A percentile compares a stretch with the other conserved stretches of the same genome.
Evolutionary conservation across 2,329 filamentous ascomycete species (phyloP).

Genomic region (Phialocephala sp.): DNA sequence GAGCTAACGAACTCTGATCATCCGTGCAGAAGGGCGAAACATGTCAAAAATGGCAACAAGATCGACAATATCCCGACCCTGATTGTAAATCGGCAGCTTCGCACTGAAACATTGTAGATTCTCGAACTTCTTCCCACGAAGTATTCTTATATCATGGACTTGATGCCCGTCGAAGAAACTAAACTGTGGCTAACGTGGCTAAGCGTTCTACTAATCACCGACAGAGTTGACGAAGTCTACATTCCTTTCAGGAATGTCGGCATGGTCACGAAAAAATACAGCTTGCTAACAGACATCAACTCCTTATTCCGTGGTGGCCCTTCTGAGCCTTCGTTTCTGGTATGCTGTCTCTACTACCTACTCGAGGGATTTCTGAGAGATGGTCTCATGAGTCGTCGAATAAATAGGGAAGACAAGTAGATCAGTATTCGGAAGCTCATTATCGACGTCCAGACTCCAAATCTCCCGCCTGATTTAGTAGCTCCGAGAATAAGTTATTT

Average conservation of each 20-base stretch:
- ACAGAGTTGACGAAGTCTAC: conserved; percentile 9
- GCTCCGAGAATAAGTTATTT: neutral
- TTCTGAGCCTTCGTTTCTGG: neutral
- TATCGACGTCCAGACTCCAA: conserved; percentile 9
- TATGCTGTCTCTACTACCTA: conserved; percentile 6
- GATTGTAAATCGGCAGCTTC: conserved; percentile 7
- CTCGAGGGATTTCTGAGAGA: conserved; percentile 1
- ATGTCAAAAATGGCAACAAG: neutral
- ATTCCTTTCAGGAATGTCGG: conserved; percentile 8
- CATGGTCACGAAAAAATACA: neutral
- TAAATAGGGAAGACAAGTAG: neutral
- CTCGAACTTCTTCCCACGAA: neutral
- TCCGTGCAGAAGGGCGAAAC: neutral
- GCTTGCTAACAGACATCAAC: neutral
- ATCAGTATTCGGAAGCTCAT: conserved; percentile 8
- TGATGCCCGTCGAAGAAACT: conserved; percentile 15
- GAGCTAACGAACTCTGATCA: neutral
- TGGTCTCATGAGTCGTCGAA: neutral
- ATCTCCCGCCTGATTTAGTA: neutral
- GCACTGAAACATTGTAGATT: neutral
- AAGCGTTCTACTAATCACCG: conserved; percentile 8
- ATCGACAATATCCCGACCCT: conserved; percentile 1
- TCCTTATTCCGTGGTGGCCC: neutral
- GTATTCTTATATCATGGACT: conserved; percentile 10
- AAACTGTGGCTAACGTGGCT: conserved; percentile 16